Base-by-base conservation (phyloP, 768 basidiomycete genomes). In the Solioccasus polychromus region DNA sequence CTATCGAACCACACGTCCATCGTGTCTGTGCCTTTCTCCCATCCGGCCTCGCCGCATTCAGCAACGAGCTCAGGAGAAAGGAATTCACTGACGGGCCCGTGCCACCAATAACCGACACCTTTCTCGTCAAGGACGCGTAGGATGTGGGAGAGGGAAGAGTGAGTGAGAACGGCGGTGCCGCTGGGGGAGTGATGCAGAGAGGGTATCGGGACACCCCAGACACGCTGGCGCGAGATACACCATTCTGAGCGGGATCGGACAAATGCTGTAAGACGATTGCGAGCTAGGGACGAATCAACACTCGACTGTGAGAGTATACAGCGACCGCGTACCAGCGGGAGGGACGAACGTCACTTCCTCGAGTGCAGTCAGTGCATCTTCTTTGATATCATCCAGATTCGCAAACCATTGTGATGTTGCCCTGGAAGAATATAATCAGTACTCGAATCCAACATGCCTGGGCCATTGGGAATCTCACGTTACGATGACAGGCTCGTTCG, bases 1-100 rank as follows among this genome's bases (percentile, higher is more conserved):
- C 91, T 94, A 67, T 99, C 95, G 55, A 97, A 98, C 95, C 95
- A 99, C 14, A 99, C 95, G 63, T 99, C 95, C 84, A 98, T 92
- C 3, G 95, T 99, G 62, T 99, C 95, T 3, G 79, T 83, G 8
- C 93, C 87, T 62, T 92, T 93, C 37, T 71, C 67, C 81, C 85
- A 93, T 1, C 65, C 66, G 1, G 71, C 71, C 30, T 55, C 55
- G 15, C 63, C 62, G 8, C 75, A 77, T n/a, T 72, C 68, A 39
- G 72, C 69, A 5, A 66, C 61, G 17, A 88, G 73, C 38, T 75
- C 70, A 0, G 80, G 77, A 9, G 85, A 78, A 5, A 95, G 68
- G 64, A 99, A 96, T 23, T 89, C 88, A 37, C 79, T 80, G 24
- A 89, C 76, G 3, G 85, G 82, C 12, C 89, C 92, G 6, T 82